Conservation (phyloP, 257 asterid species). For the Cruciata laevipes region DNA sequence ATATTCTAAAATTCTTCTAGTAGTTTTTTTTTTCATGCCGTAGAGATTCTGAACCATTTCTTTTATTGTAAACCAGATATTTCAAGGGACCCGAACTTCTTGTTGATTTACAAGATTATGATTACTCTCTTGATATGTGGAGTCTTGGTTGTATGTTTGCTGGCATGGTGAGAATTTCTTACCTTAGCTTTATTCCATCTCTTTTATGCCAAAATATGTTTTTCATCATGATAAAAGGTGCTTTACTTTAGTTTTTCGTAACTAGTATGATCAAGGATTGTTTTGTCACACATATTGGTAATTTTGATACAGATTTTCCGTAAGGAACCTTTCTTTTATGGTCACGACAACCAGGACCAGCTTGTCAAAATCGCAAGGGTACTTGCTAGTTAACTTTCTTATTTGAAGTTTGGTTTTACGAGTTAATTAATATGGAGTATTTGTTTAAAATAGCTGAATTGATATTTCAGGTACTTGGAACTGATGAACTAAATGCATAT, state of each 20-base stretch:
- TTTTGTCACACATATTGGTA: slow-evolving; percentile 2
- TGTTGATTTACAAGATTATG: slow-evolving; percentile 75
- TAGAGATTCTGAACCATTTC: slow-evolving; percentile 13
- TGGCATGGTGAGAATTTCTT: slow-evolving; percentile 76
- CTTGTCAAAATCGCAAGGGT: slow-evolving; percentile 97
- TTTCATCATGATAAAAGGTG: not conserved
- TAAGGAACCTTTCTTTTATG: slow-evolving; percentile 97
- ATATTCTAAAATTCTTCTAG: not conserved
- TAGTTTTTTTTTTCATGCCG: not conserved
- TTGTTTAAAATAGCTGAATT: slow-evolving; percentile 1
- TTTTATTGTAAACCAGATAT: slow-evolving; percentile 28
- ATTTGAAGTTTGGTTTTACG: not conserved
- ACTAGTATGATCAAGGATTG: no score
- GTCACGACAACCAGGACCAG: slow-evolving; percentile 97
- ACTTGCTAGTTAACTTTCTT: not conserved
- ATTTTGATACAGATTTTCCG: slow-evolving; percentile 62
- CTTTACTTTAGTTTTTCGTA: not conserved
- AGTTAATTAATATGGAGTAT: no score
- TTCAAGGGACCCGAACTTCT: slow-evolving; percentile 64
- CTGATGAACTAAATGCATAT: slow-evolving; percentile 91
- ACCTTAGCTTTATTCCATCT: not conserved
- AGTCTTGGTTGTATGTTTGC: slow-evolving; percentile 94
- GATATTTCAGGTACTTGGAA: slow-evolving; percentile 75
- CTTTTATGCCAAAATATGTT: not conserved
- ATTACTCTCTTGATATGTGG: slow-evolving; percentile 81